Percentiles rank a stretch among this genome's conserved stretches.
Conservation (phyloP, 805 yeast genomes). For the Ogataea salicorniae region DNA sequence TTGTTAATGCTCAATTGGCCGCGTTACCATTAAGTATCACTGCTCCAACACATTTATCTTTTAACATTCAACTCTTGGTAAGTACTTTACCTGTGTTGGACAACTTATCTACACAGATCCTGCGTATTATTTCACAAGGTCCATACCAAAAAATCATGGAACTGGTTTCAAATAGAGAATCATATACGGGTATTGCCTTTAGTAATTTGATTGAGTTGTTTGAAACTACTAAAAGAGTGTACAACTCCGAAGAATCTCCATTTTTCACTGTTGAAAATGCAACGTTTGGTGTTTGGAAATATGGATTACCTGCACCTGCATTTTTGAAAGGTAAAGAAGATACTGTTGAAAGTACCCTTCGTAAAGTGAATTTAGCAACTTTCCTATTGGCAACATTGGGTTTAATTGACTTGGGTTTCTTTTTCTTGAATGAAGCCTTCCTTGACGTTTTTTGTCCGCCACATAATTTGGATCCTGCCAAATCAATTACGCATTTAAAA, state of each 20-base stretch:
- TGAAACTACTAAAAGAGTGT: constrained; percentile 69
- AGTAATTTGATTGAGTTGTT: constrained; percentile 68
- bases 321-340: constrained; percentile 58
- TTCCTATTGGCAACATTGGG: constrained; percentile 86
- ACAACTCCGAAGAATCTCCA: constrained; percentile 62
- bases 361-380: constrained; percentile 84
- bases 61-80: constrained; percentile 58
- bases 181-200: constrained; percentile 60
- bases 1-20: constrained; percentile 46
- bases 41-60: constrained; percentile 52
- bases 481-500: constrained; percentile 26
- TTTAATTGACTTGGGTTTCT: constrained; percentile 80
- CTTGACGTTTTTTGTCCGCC: constrained; percentile 83
- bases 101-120: constrained; percentile 73
- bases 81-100: constrained; percentile 74
- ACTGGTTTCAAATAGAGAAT: constrained; percentile 59
- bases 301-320: constrained; percentile 52
- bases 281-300: constrained; percentile 67
- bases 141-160: constrained; percentile 74
- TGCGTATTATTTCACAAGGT: constrained; percentile 65
- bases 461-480: constrained; percentile 46
- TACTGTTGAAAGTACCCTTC: constrained; percentile 56
- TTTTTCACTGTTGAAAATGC: constrained; percentile 65
- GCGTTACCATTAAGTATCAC: constrained; percentile 55
- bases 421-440: constrained; percentile 77